Percentiles rank a stretch among this genome's conserved stretches.
phyloP scores from a whole-genome alignment of 2,329 filamentous ascomycete species.

The Alternaria angustiovoidea region DNA sequence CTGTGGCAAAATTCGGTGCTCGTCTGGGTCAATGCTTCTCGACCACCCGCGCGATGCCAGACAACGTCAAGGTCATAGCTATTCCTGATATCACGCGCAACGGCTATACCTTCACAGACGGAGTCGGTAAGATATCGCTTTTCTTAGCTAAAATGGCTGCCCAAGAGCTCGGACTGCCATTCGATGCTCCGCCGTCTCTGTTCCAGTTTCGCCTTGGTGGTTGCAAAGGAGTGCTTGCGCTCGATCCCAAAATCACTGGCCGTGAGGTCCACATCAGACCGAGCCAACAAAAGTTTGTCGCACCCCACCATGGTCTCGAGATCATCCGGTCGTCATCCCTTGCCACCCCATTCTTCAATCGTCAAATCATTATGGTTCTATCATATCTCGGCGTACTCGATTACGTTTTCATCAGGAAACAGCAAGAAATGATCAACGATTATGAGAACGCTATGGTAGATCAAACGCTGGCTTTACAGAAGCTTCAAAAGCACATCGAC shows the following conservation, averaged over 20 bases:
- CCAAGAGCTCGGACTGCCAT: conserved; percentile 70
- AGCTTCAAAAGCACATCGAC: conserved; percentile 81
- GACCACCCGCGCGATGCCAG: conserved; percentile 80
- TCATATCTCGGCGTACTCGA: conserved; percentile 77
- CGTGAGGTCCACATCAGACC: conserved; percentile 79
- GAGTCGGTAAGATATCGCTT: conserved; percentile 88
- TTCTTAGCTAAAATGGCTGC: conserved; percentile 78
- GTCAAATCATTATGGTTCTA: conserved; percentile 88
- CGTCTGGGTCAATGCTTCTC: conserved; percentile 95
- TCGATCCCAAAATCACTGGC: conserved; percentile 73
- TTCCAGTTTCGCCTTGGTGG: conserved; percentile 94
- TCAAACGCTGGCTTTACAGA: conserved; percentile 67
- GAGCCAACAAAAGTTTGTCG: conserved; percentile 87
- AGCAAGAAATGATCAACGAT: conserved; percentile 71
- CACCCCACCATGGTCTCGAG: conserved; percentile 76
- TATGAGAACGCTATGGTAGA: conserved; percentile 76
- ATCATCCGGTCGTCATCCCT: conserved; percentile 83
- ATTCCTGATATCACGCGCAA: conserved; percentile 76
- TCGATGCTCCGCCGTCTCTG: conserved; percentile 72
- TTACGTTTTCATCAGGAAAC: conserved; percentile 70
- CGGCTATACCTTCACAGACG: conserved; percentile 82
- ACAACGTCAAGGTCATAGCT: conserved; percentile 64
- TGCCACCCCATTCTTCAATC: conserved; percentile 81
- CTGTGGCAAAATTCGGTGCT: conserved; percentile 89
- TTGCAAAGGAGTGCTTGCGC: conserved; percentile 85